A percentile compares a stretch with the other conserved stretches of the same genome.
Conservation (phyloP, 257 asterid species). For the Gardenia jasminoides region DNA sequence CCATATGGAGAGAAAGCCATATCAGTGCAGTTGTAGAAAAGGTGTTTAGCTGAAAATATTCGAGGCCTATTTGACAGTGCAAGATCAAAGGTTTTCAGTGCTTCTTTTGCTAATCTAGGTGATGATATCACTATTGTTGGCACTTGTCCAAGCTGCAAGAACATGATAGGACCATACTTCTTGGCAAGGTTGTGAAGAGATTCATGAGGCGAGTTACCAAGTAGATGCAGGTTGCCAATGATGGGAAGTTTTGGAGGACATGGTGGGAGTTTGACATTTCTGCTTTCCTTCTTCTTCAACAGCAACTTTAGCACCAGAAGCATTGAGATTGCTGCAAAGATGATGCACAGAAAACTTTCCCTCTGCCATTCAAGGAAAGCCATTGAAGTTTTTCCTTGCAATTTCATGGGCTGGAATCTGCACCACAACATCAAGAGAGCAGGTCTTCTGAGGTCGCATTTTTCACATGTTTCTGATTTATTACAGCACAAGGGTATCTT, state of each 20-base stretch:
- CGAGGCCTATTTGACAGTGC: slow-evolving; percentile 49
- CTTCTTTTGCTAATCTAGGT: slow-evolving; percentile 48
- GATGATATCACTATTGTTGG: slow-evolving; percentile 52
- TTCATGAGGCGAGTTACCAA: slow-evolving; percentile 50
- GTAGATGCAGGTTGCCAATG: slow-evolving; percentile 61
- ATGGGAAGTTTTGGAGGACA: slow-evolving; percentile 53
- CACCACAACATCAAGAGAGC: too few relatives aligned
- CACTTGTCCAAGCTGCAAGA: slow-evolving; percentile 49
- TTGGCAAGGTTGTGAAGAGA: slow-evolving; percentile 40
- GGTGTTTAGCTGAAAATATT: slow-evolving; percentile 46
- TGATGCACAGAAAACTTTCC: slow-evolving; percentile 1
- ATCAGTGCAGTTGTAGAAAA: slow-evolving; percentile 51
- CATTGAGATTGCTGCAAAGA: slow-evolving; percentile 20
- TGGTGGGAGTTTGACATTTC: slow-evolving; percentile 32
- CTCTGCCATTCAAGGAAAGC: slow-evolving; percentile 16
- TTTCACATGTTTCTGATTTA: too few relatives aligned
- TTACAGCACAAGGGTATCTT: too few relatives aligned
- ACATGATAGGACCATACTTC: slow-evolving; percentile 46
- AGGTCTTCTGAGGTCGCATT: too few relatives aligned
- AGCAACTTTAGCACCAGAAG: background rate
- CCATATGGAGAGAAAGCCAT: slow-evolving; percentile 51
- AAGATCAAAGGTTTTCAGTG: slow-evolving; percentile 47
- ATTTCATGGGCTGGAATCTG: too few relatives aligned
- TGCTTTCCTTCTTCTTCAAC: slow-evolving; percentile 12
- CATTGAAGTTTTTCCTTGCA: slow-evolving; percentile 13